These are phyloP conservation scores for Inonotus hispidus DNA, from an alignment of 1,284 basidiomycete species.

Conservation along the genomic window DNA sequence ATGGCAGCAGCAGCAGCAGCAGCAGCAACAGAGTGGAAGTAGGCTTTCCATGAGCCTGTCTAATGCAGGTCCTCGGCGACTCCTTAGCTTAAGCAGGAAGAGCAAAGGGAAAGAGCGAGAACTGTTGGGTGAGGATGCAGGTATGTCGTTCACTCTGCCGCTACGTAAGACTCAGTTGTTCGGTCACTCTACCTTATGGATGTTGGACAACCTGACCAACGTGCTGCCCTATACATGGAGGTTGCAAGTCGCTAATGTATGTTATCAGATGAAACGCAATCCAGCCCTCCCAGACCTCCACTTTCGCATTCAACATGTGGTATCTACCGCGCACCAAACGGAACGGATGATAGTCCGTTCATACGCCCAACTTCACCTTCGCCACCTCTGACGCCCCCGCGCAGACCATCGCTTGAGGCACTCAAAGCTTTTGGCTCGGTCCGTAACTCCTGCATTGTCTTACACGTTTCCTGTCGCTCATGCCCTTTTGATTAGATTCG, in stretches of 20 bases:
- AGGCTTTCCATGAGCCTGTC: slow-evolving; percentile 29
- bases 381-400: slow-evolving; percentile 27
- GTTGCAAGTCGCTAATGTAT: not conserved
- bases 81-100: slow-evolving; percentile 53
- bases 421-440: slow-evolving; percentile 67
- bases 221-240: slow-evolving; percentile 3
- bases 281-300: slow-evolving; percentile 21
- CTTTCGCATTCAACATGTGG: slow-evolving; percentile 14
- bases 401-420: slow-evolving; percentile 40
- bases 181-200: not conserved
- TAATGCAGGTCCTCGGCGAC: slow-evolving; percentile 40
- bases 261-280: not conserved
- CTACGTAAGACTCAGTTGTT: not conserved
- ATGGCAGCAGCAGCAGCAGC: slow-evolving; percentile 20
- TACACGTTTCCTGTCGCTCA: slow-evolving; percentile 16
- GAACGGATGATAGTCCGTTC: slow-evolving; percentile 65
- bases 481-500: slow-evolving; percentile 52
- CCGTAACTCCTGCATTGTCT: slow-evolving; percentile 26
- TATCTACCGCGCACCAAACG: not conserved
- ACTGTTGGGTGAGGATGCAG: slow-evolving; percentile 30
- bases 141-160: slow-evolving; percentile 23
- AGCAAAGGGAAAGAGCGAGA: slow-evolving; percentile 39
- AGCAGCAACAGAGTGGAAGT: slow-evolving; percentile 20
- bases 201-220: not conserved
- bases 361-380: slow-evolving; percentile 68